Evolutionary conservation across 345 rosid genomes (phyloP).

Genomic region (Lenwebbia sp.): DNA sequence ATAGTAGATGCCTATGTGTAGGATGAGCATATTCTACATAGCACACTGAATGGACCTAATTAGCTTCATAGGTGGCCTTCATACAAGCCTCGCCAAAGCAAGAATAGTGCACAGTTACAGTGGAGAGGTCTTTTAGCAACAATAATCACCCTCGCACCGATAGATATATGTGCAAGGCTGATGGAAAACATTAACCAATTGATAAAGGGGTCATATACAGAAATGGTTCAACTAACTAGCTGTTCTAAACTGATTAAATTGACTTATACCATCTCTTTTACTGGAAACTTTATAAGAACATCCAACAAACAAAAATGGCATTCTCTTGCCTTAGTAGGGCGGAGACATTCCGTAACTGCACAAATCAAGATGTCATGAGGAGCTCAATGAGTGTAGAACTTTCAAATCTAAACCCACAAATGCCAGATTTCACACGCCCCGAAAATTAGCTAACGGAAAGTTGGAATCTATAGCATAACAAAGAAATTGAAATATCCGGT

Average conservation of each 20-base stretch:
- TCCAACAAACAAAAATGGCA: conserved; percentile 39
- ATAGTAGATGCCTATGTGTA: neutral
- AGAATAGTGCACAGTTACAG: neutral
- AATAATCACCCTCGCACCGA: neutral
- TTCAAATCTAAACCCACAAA: neutral
- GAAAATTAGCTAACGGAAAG: neutral
- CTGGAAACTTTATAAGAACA: conserved; percentile 17
- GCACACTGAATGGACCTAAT: neutral
- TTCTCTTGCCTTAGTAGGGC: conserved; percentile 35
- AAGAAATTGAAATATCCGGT: neutral
- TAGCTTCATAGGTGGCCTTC: neutral
- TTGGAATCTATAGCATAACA: neutral
- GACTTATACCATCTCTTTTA: conserved; percentile 40
- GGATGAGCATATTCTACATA: neutral
- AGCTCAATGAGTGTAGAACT: neutral
- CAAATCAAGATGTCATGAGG: neutral
- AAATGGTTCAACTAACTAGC: neutral
- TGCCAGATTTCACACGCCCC: neutral
- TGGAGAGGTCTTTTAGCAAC: neutral
- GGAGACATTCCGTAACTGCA: conserved; percentile 53
- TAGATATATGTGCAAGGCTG: neutral
- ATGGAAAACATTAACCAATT: neutral
- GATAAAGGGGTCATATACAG: neutral
- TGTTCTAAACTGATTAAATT: neutral
- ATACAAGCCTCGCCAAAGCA: neutral